Percentiles rank a stretch among this genome's conserved stretches.
Conservation (phyloP, 441 rosid genomes). For the Adansonia madagascariensis region DNA sequence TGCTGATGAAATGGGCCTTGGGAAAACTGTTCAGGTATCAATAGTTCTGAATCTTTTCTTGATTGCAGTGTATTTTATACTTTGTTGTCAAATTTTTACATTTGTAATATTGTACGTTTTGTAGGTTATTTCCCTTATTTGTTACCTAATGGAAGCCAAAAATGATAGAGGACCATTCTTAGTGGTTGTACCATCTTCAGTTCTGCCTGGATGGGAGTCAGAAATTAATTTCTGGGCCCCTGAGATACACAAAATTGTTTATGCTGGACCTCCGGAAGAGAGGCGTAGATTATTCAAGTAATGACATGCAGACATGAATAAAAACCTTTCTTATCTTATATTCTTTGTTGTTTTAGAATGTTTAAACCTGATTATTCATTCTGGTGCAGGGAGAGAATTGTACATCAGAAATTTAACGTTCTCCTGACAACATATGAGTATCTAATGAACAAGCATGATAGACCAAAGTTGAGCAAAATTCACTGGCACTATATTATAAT, state of each 20-base stretch:
- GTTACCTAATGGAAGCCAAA: conserved; percentile 93
- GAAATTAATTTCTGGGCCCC: conserved; percentile 95
- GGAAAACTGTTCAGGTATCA: conserved; percentile 92
- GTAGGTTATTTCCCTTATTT: conserved; percentile 88
- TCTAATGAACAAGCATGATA: conserved; percentile 97
- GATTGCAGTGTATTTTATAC: conserved; percentile 19
- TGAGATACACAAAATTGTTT: conserved; percentile 68
- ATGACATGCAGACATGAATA: conserved; percentile 30
- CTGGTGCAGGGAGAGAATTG: conserved; percentile 80
- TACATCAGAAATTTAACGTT: conserved; percentile 86
- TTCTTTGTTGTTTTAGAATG: conserved; percentile 22
- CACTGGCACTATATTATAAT: conserved; percentile 94
- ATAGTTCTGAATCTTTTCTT: conserved; percentile 20
- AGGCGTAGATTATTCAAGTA: conserved; percentile 92
- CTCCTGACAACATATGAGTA: conserved; percentile 93
- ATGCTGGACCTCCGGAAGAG: conserved; percentile 93
- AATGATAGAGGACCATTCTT: conserved; percentile 95
- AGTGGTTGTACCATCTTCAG: conserved; percentile 97
- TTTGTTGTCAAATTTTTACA: conserved; percentile 10
- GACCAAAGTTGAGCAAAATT: conserved; percentile 86
- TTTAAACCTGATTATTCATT: conserved; percentile 30
- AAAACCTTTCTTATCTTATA: conserved; percentile 18
- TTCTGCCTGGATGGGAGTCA: conserved; percentile 90
- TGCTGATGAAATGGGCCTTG: conserved; percentile 99
- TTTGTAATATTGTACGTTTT: conserved; percentile 23